Evolutionary conservation across 345 rosid species (phyloP).

Genomic region (Limnanthes douglasii): DNA sequence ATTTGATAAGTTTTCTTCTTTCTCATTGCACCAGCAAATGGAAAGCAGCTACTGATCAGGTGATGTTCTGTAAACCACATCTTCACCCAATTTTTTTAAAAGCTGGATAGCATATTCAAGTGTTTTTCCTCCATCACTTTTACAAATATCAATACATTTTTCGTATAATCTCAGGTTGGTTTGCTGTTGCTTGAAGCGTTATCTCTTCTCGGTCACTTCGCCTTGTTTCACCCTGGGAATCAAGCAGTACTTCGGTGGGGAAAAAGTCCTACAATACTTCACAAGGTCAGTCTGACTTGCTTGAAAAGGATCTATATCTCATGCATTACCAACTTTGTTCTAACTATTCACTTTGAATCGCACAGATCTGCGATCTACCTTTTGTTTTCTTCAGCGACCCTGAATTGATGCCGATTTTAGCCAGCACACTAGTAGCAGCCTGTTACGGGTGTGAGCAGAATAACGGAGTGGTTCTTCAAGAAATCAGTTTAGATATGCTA

Average conservation of each 20-base stretch:
- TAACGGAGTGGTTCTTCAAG: conserved; percentile 50
- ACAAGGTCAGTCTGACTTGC: conserved; percentile 71
- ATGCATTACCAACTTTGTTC: no score
- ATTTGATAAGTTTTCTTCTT: conserved; percentile 62
- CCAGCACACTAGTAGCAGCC: conserved; percentile 49
- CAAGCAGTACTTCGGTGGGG: conserved; percentile 82
- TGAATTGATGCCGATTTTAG: conserved; percentile 49
- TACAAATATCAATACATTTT: no score
- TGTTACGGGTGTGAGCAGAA: conserved; percentile 62
- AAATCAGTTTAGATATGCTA: conserved; percentile 57
- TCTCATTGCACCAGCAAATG: conserved; percentile 66
- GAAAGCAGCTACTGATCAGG: conserved; percentile 56
- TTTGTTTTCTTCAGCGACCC: conserved; percentile 65
- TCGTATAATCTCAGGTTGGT: conserved; percentile 27
- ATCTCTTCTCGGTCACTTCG: conserved; percentile 50
- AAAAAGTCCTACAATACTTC: conserved; percentile 67
- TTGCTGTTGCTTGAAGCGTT: conserved; percentile 52
- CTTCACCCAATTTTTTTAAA: background rate
- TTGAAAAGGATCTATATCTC: no score
- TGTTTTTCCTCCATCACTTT: no score
- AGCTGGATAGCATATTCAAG: no score
- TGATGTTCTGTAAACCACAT: conserved; percentile 11
- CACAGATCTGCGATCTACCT: conserved; percentile 74
- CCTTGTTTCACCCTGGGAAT: conserved; percentile 53
- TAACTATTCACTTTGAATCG: conserved; percentile 11